phyloP scores from a whole-genome alignment of 1,284 basidiomycete genomes.

The Ceratobasidium sp. region DNA sequence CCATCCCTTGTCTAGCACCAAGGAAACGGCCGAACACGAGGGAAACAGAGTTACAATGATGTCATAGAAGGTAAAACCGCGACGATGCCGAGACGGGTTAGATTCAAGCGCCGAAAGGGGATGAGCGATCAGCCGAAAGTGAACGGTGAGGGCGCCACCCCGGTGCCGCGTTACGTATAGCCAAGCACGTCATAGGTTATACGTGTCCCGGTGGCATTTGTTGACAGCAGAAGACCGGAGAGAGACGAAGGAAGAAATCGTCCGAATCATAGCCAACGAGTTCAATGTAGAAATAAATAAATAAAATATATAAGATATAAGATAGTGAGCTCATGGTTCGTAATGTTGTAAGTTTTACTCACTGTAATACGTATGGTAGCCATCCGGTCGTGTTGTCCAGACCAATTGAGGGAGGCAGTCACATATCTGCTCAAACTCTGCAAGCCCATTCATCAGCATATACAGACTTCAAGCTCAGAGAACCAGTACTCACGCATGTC shows the following conservation, averaged over 20 bases:
- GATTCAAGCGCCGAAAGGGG: background rate
- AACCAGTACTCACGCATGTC: conserved; percentile 27
- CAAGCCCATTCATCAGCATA: background rate
- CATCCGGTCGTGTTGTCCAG: conserved; percentile 39
- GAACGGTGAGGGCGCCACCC: background rate
- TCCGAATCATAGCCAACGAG: too few species aligned
- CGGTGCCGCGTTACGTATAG: background rate
- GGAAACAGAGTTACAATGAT: background rate
- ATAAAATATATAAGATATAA: background rate
- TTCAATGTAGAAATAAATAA: background rate
- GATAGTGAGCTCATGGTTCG: background rate
- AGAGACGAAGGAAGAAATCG: background rate
- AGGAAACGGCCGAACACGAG: background rate
- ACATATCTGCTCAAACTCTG: conserved; percentile 42
- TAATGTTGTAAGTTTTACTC: background rate
- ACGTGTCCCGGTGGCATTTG: background rate
- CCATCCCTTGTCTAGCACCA: conserved; percentile 34
- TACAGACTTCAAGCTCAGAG: background rate
- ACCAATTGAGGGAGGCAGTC: conserved; percentile 38
- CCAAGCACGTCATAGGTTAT: conserved; percentile 5
- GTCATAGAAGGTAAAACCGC: background rate
- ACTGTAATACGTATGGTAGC: conserved; percentile 43
- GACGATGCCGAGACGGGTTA: background rate
- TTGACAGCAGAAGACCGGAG: background rate
- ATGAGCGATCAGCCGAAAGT: background rate